Evolutionary conservation across 2,329 filamentous ascomycete species (phyloP).

Genomic region (Exophiala oligosperma): DNA sequence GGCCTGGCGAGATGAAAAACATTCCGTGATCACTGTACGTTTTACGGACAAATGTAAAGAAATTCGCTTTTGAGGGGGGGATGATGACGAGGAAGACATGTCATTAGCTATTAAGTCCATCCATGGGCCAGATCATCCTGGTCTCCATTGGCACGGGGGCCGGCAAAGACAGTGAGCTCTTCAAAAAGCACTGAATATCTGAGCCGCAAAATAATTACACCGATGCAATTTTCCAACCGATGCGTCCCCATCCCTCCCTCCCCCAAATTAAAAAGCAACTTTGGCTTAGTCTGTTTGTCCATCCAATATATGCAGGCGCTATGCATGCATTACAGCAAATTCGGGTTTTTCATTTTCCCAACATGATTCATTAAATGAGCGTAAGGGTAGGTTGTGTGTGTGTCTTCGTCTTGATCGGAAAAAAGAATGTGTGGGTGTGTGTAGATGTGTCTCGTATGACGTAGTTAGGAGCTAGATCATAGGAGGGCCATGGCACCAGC

Average conservation of each 20-base stretch:
- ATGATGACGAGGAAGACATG: neutral
- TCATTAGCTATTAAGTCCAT: conserved; percentile 1
- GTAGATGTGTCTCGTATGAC: neutral
- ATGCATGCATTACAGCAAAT: conserved; percentile 1
- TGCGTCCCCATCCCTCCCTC: neutral
- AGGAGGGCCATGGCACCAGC: conserved; percentile 22
- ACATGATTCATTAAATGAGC: neutral
- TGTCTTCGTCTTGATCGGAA: neutral
- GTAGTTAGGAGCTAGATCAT: conserved; percentile 2
- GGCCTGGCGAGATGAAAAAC: too few species aligned
- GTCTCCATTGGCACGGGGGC: neutral
- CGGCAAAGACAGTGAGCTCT: neutral
- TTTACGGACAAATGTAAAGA: neutral
- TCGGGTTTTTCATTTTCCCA: neutral
- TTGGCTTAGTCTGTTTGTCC: neutral
- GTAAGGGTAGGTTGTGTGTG: neutral
- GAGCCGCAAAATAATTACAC: neutral
- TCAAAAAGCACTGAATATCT: neutral
- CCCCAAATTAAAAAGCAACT: neutral
- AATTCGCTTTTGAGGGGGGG: neutral
- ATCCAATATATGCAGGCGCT: conserved; percentile 4
- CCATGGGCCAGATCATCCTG: neutral
- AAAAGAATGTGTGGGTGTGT: neutral
- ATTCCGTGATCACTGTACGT: neutral
- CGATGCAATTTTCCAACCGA: neutral